Evolutionary conservation across 2,329 filamentous ascomycete genomes (phyloP).

Genomic region (Tolypocladium nubicola): DNA sequence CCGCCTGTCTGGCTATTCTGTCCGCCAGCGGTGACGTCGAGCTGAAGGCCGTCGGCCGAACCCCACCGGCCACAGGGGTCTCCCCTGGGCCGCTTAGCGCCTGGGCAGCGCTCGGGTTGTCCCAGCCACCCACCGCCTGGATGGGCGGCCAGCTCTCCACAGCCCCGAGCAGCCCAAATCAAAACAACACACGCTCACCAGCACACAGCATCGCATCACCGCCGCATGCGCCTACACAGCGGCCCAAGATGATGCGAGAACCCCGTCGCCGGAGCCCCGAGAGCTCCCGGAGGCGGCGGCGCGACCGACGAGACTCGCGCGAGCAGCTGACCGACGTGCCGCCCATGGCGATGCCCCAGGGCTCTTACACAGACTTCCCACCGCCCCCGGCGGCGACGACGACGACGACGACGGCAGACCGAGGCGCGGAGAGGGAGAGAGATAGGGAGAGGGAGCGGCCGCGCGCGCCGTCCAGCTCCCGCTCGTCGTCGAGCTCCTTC

Average conservation of each 20-base stretch:
- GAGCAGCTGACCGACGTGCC: slow-evolving; percentile 13
- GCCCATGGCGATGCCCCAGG: slow-evolving; percentile 7
- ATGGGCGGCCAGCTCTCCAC: not conserved
- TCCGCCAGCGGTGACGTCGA: not conserved
- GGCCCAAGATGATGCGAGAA: slow-evolving; percentile 40
- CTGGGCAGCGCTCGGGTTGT: not conserved
- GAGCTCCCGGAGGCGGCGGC: slow-evolving; percentile 38
- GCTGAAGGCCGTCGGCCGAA: not conserved
- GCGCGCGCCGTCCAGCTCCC: slow-evolving; percentile 22
- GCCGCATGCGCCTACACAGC: slow-evolving; percentile 12
- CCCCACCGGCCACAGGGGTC: not conserved
- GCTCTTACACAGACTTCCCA: not conserved
- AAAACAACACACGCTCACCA: not conserved
- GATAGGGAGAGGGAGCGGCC: not conserved
- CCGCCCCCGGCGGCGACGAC: not conserved
- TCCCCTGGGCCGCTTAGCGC: not conserved
- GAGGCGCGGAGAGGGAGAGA: too few relatives aligned
- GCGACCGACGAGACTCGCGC: slow-evolving; percentile 21
- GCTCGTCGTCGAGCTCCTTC: slow-evolving; percentile 37
- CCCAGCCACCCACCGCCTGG: not conserved
- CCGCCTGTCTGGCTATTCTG: not conserved
- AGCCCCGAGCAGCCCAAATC: not conserved
- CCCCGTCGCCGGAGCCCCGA: slow-evolving; percentile 46
- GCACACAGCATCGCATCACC: not conserved
- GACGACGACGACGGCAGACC: not conserved